A percentile compares a stretch with the other conserved stretches of the same genome.
Evolutionary conservation across 371 early-diverging fungal species (phyloP).

Genomic region (Haplosporangium sp.): DNA sequence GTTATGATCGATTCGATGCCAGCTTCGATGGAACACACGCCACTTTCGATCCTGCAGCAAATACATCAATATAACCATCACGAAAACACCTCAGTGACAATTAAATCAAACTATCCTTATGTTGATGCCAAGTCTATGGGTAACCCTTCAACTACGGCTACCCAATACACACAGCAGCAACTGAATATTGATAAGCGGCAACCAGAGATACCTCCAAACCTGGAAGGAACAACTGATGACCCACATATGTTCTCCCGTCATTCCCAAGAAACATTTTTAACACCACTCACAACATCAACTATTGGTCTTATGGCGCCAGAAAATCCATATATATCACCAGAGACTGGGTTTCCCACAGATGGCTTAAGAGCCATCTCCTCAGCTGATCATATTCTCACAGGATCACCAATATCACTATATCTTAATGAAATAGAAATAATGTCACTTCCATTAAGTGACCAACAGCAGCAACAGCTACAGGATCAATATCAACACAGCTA

Average conservation of each 20-base stretch:
- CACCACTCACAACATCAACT: background rate
- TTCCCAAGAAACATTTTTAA: background rate
- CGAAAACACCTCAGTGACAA: background rate
- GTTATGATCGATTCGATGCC: conserved; percentile 2
- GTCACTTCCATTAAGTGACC: background rate
- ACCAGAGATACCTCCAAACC: background rate
- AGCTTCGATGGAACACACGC: background rate
- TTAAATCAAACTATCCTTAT: background rate
- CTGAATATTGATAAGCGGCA: conserved; percentile 7
- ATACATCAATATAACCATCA: conserved; percentile 3
- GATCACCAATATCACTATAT: background rate
- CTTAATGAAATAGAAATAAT: background rate
- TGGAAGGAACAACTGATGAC: background rate
- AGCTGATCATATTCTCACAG: background rate
- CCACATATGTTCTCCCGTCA: background rate
- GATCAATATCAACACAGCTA: background rate
- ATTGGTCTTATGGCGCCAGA: background rate
- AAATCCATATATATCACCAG: background rate
- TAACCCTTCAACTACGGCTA: conserved; percentile 6
- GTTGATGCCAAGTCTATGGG: background rate
- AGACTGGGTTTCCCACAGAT: background rate
- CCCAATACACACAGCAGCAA: conserved; percentile 17
- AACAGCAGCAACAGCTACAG: background rate
- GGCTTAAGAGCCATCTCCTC: background rate
- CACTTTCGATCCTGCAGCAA: conserved; percentile 11